These are phyloP conservation scores for Cordyceps farinosa DNA, from an alignment of 2,329 filamentous ascomycete genomes.

Conservation along the genomic window DNA sequence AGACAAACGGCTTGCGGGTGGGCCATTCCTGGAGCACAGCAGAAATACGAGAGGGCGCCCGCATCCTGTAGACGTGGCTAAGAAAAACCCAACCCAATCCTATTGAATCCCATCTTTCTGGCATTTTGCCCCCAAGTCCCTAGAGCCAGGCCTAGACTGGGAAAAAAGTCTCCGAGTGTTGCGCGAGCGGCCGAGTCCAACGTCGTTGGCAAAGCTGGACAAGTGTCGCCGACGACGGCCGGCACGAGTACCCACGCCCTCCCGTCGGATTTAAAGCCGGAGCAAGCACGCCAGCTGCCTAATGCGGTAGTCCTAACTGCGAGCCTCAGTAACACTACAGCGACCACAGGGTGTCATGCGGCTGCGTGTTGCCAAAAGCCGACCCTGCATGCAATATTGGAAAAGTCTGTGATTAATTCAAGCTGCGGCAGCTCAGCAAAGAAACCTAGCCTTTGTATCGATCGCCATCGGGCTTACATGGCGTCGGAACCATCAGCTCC, in stretches of 20 bases:
- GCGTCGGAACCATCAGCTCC: background rate
- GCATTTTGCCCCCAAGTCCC: background rate
- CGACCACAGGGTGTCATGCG: no score
- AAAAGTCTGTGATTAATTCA: no score
- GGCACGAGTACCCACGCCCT: slow-evolving; percentile 13
- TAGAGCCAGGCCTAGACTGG: background rate
- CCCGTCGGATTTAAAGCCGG: slow-evolving; percentile 14
- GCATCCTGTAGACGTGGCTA: no score
- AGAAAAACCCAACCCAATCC: no score
- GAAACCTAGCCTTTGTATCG: no score
- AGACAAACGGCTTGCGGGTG: background rate
- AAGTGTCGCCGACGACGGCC: slow-evolving; percentile 12
- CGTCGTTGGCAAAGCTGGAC: background rate
- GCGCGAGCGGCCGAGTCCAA: background rate
- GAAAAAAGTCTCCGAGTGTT: background rate
- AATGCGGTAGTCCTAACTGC: background rate
- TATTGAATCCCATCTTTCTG: no score
- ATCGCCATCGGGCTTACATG: no score
- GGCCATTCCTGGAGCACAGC: background rate
- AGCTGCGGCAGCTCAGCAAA: no score
- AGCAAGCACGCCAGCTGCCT: background rate
- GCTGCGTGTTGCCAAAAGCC: no score
- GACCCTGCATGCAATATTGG: no score
- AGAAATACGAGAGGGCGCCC: background rate
- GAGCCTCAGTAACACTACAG: background rate